These are phyloP conservation scores for Seminavis robusta DNA, from an alignment of 108 stramenopile genomes.

Conservation along the genomic window DNA sequence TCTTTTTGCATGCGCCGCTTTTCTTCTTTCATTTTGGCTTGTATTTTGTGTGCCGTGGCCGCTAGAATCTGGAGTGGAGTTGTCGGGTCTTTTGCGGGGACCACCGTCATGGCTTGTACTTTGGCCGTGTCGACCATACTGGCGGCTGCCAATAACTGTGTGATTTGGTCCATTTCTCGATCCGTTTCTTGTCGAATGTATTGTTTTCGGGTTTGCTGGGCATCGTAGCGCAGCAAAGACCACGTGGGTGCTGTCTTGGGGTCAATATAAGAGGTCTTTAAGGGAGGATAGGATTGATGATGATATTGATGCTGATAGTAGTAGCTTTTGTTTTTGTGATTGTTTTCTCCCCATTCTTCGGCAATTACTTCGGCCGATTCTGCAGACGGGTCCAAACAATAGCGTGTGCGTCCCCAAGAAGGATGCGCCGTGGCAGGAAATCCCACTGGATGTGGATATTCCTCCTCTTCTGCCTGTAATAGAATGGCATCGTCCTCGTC, in stretches of 20 bases:
- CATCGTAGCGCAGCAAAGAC: slow-evolving; percentile 14
- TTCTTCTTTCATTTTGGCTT: slow-evolving; percentile 5
- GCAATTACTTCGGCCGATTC: slow-evolving; percentile 13
- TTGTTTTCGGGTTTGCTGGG: slow-evolving; percentile 3
- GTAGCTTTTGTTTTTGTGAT: slow-evolving; percentile 16
- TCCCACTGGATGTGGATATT: slow-evolving; percentile 70
- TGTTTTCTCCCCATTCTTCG: slow-evolving; percentile 26
- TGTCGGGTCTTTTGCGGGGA: slow-evolving; percentile 1
- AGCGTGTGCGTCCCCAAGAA: slow-evolving; percentile 45
- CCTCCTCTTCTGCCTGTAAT: slow-evolving; percentile 32
- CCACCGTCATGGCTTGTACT: slow-evolving; percentile 4
- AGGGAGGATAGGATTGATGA: slow-evolving; percentile 28
- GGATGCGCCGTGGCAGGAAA: slow-evolving; percentile 34
- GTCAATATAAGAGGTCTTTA: slow-evolving; percentile 22
- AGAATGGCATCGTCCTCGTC: slow-evolving; percentile 18
- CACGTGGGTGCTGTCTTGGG: slow-evolving; percentile 12
- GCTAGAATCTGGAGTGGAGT: slow-evolving; percentile 17
- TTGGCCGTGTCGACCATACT: background rate
- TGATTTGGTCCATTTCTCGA: slow-evolving; percentile 2
- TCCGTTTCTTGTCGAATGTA: slow-evolving; percentile 8
- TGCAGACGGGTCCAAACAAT: slow-evolving; percentile 29
- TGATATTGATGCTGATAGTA: background rate
- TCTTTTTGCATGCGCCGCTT: background rate
- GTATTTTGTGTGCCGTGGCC: slow-evolving; percentile 15
- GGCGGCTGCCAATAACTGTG: slow-evolving; percentile 1